Evolutionary conservation across 345 rosid genomes (phyloP), one percentile per base, ranked within the genome.

Genomic region (Adansonia digitata): DNA sequence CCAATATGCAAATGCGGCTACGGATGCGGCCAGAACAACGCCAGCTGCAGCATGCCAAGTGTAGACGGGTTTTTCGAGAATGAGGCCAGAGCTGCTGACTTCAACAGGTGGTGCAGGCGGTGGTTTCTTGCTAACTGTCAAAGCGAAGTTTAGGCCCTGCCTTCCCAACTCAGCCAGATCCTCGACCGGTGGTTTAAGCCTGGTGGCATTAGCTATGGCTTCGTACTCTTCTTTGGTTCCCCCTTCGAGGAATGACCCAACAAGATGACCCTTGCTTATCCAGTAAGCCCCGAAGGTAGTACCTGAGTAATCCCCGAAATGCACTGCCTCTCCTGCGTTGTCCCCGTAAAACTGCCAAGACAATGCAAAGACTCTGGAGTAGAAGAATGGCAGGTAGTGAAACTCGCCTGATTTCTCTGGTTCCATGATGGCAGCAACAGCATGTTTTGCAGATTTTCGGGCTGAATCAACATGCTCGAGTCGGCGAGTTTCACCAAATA

Each of bases 281-380:
- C 99, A 93, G 75, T 93, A 95, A 0, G 96, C 99, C n/a, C 99
- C 99, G 57, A 95, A 83, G 6, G 89, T 83, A 29, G 57, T 82
- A 18, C 97, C 94, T 0, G 87, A 78, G 82, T 80, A 91, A 76
- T 95, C 94, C 26, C 99, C 99, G 52, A 86, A 95, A 85, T 95
- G 97, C 70, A 95, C 86, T 22, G 81, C 91, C 83, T 93, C 97
- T 40, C 98, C 98, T 8, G 39, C 78, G 42, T 83, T 89, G 85
- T 95, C 98, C 62, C 99, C 98, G 15, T 93, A 95, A 68, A 90
- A 95, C 75, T 95, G 99, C 97, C 99, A 95, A 2, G 97, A 95
- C 73, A 93, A 80, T 60, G 97, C 75, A 56, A 95, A 93, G 76
- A 93, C 86, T 81, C 98, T 84, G 74, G 99, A 95, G 84, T 95